Conservation (phyloP, 2,329 filamentous ascomycete species). For the Paecilomyces formosus region DNA sequence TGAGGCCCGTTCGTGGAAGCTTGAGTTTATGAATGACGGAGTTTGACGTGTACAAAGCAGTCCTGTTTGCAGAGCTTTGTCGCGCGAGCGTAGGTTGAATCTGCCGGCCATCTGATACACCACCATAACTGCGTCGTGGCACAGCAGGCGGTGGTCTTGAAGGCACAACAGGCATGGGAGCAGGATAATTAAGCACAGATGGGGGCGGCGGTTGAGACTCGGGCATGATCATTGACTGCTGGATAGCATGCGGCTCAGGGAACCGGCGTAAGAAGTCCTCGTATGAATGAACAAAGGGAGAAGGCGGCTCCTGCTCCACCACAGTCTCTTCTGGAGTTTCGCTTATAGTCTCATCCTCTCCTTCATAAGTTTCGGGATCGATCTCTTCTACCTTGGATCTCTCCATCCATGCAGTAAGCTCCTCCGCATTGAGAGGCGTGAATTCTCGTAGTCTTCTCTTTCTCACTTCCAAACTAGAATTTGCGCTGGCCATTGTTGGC, state of each 20-base stretch:
- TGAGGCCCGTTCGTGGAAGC: constrained; percentile 63
- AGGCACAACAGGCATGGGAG: constrained; percentile 50
- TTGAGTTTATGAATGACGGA: constrained; percentile 37
- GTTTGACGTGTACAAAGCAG: constrained; percentile 35
- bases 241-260: constrained; percentile 59
- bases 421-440: constrained; percentile 70
- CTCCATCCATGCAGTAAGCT: constrained; percentile 74
- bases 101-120: constrained; percentile 58
- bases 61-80: constrained; percentile 38
- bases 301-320: constrained; percentile 39
- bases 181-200: constrained; percentile 25
- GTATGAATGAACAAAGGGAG: constrained; percentile 58
- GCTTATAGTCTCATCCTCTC: constrained; percentile 29
- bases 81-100: constrained; percentile 36
- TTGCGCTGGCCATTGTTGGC: constrained; percentile 43
- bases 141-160: constrained; percentile 62
- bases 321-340: constrained; percentile 37
- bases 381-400: constrained; percentile 62
- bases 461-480: constrained; percentile 47
- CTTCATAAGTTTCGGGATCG: constrained; percentile 31
- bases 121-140: constrained; percentile 69
- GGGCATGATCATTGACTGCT: constrained; percentile 48
- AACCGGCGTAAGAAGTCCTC: constrained; percentile 81
- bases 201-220: constrained; percentile 22
- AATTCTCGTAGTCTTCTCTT: constrained; percentile 52